Base-by-base conservation (phyloP, 345 rosid species). In the Syzygium oleosum region DNA sequence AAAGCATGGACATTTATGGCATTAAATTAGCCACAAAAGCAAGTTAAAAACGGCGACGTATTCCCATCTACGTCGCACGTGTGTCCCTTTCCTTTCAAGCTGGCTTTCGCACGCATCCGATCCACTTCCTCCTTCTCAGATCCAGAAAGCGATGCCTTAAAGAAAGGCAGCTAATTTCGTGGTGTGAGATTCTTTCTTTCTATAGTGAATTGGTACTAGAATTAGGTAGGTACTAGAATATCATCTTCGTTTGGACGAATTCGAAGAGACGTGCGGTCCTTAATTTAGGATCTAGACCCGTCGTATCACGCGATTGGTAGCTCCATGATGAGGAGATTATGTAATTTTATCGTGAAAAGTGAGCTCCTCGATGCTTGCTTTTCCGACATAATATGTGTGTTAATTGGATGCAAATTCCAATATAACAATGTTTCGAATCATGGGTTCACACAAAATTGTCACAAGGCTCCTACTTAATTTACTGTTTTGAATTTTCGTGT, bases 231-330 rank as follows among this genome's bases (percentile, higher is more conserved):
- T 43, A 43, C 46, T 6, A 43, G 43, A 17, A 38, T 7, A 16
- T 31, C 79, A 1, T 2, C 79, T 4, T 65, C 23, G 12, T 10
- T 16, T 8, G 23, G 79, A 31, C 6, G 0, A 16, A 65, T 65
- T 31, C 43, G 3, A 65, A 31, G 79, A 2, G 78, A 14, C 4
- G 5, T 1, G 79, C 21, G 43, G 43, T 16, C 79, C 11, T 65
- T 2, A 31, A 16, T 31, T 31, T 16, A 29, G 11, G 31, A 65
- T 31, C 16, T 21, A 13, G 9, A 2, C 73, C 6, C 0, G 9
- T n/a, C 17, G 9, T 59, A n/a, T 61, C 9, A 1, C 19, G 12
- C 1, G 0, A 3, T 16, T 7, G 1, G 6, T 3, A 65, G 12
- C 22, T 29, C 21, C 2, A 0, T 0, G 9, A 29, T 1, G 1